Base-by-base conservation (phyloP, 345 rosid species). In the Capsella bursapastoris region DNA sequence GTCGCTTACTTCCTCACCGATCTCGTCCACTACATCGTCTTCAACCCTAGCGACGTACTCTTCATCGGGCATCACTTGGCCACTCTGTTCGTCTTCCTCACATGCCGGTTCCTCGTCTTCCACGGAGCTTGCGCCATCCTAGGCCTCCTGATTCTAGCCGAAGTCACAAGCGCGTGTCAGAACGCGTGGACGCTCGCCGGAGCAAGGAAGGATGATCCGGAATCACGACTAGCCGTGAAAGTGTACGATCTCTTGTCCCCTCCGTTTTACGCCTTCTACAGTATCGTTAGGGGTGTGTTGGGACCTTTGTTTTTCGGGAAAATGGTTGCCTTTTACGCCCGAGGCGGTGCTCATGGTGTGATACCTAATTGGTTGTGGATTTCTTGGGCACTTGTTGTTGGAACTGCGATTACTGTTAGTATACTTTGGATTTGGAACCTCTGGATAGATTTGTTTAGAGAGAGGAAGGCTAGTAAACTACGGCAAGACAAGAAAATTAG, bases 11-110 rank as follows among this genome's bases (percentile, higher is more conserved):
- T 95, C 81, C 16, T 80, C 28, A 79, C 86, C 79, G 99, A 95
- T 84, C 87, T 91, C 66, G 41, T 85, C 49, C 99, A 95, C 82
- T 92, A 86, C 86, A 37, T 92, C 70, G 67, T 88, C 65, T 95
- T 92, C 77, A 83, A 35, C 81, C 99, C 96, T 22, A 53, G 67
- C 57, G 97, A 95, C 72, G 62, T 90, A 5, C 92, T 95, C 77
- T 95, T 95, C 88, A 90, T 95, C 69, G 96, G 84, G 43, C 99
- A 92, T 71, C 99, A 95, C 75, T 34, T 86, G 48, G 97, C 90
- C 12, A 92, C 97, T 3, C 87, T 92, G 37, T 90, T 94, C 84
- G 99, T 91, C 63, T 86, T 95, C 79, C 18, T 85, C 71, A 91
- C 97, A 7, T 91, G 99, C 79, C 79, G 97, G 1, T 82, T 84